These are phyloP conservation scores for Hanseniaspora valbyensis DNA, from an alignment of 805 yeast genomes.

Conservation along the genomic window DNA sequence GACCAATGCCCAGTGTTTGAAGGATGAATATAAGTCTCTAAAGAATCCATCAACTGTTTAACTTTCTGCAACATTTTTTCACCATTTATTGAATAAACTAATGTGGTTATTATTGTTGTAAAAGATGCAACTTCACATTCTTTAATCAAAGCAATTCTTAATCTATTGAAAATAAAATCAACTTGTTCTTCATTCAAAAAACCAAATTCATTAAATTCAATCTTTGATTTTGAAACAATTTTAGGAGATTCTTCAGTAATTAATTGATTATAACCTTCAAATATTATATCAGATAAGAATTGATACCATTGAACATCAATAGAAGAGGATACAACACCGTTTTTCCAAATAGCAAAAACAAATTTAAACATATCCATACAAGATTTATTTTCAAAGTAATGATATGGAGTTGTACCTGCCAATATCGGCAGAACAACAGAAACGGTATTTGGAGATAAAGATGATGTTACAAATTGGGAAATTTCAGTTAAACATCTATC, in stretches of 20 bases:
- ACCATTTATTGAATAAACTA: conserved; percentile 52
- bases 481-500: conserved; percentile 35
- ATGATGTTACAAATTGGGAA: conserved; percentile 41
- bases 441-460: conserved; percentile 45
- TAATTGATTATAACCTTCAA: conserved; percentile 32
- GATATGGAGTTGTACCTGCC: conserved; percentile 42
- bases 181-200: conserved; percentile 55
- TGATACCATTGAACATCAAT: conserved; percentile 57
- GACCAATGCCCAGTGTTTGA: conserved; percentile 92
- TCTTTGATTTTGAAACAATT: conserved; percentile 24
- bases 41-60: conserved; percentile 48
- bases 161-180: conserved; percentile 45
- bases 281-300: conserved; percentile 51
- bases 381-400: conserved; percentile 29
- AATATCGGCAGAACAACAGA: conserved; percentile 42
- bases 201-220: conserved; percentile 44
- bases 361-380: conserved; percentile 52
- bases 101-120: conserved; percentile 38
- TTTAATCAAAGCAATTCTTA: conserved; percentile 33
- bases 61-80: conserved; percentile 40
- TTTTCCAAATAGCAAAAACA: conserved; percentile 62
- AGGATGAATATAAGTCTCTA: conserved; percentile 80
- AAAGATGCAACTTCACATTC: conserved; percentile 33
- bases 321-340: conserved; percentile 37
- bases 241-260: conserved; percentile 23